phyloP scores from a whole-genome alignment of 1,284 basidiomycete genomes.

The Porogramme epimiltina region DNA sequence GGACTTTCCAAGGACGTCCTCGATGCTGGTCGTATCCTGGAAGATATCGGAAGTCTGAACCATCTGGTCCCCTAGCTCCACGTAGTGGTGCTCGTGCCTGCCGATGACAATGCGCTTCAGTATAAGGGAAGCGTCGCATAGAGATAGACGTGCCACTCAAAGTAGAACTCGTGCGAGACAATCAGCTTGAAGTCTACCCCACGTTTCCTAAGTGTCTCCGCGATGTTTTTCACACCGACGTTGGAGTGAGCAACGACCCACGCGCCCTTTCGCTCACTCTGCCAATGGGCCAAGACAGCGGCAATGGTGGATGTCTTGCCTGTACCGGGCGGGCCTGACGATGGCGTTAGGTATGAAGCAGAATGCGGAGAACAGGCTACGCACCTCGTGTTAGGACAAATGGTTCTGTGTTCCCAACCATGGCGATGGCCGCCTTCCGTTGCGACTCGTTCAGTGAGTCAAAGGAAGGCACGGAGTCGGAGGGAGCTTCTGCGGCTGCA shows the following conservation, averaged over 20 bases:
- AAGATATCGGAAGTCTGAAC: conserved; percentile 58
- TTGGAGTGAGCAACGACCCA: conserved; percentile 40
- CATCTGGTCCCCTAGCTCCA: conserved; percentile 40
- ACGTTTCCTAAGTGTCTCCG: conserved; percentile 41
- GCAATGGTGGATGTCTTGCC: conserved; percentile 40
- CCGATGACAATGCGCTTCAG: conserved; percentile 4
- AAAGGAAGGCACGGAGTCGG: neutral
- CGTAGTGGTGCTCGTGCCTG: conserved; percentile 76
- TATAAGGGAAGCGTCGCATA: neutral
- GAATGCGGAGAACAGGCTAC: neutral
- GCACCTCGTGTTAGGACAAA: conserved; percentile 6
- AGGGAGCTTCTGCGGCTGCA: neutral
- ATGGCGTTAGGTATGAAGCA: neutral
- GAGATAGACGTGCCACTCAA: conserved; percentile 51
- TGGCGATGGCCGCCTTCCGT: neutral
- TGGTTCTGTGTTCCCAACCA: conserved; percentile 1
- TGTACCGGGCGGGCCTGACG: conserved; percentile 23
- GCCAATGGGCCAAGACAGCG: conserved; percentile 21
- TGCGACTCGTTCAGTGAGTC: conserved; percentile 2
- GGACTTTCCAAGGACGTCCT: conserved; percentile 30
- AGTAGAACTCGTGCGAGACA: conserved; percentile 53
- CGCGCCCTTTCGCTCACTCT: conserved; percentile 1
- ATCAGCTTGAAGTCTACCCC: conserved; percentile 40
- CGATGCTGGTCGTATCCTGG: neutral
- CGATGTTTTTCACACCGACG: conserved; percentile 53